Evolutionary conservation across 169 alveolate genomes (phyloP), one percentile per base, ranked within the genome.

Genomic region (Eimeria necatrix): DNA sequence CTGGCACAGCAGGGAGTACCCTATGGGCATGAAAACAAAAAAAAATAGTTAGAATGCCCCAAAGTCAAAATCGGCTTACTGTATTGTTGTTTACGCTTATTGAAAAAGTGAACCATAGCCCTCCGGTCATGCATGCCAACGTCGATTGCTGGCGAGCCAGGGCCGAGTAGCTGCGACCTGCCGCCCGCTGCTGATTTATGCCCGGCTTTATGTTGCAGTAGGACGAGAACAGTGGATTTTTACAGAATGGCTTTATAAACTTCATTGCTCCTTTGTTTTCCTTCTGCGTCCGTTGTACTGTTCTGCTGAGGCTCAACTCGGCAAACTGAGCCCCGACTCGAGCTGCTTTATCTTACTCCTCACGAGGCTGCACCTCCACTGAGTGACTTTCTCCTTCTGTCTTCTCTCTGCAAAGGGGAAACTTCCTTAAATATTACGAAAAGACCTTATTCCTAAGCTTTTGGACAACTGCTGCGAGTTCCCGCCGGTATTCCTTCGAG

Each of bases 121-220:
- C 9, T 22, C 6, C 56, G 20, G 71, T 16, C 0, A 9, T 81
- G 24, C 74, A 22, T 81, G 53, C 56, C 52, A 20, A n/a, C 86
- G 61, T 46, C 86, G 86, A 76, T 46, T 76, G 86, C 86, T 48
- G 64, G 41, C 61, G 41, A 76, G 86, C 86, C 86, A 76, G 8
- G 64, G 86, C 84, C 56, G 48, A 41, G 84, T 60, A 76, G 61
- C 61, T 22, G 61, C 22, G 86, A 76, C 64, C 86, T 41, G 86
- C 41, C 18, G 74, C 12, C 74, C 74, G 4, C 24, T 76, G 86
- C 86, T 32, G 41, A 32, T 32, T 32, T 32, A 32, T 32, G 41
- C 41, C 41, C 41, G 41, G 41, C 2, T 32, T 32, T 32, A 32
- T 32, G 41, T 32, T 32, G 3, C 41, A 32, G 41, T 0, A 32